These are phyloP conservation scores for Cenchrus fungigraminus DNA, from an alignment of 176 grass and related monocot species.

Conservation along the genomic window DNA sequence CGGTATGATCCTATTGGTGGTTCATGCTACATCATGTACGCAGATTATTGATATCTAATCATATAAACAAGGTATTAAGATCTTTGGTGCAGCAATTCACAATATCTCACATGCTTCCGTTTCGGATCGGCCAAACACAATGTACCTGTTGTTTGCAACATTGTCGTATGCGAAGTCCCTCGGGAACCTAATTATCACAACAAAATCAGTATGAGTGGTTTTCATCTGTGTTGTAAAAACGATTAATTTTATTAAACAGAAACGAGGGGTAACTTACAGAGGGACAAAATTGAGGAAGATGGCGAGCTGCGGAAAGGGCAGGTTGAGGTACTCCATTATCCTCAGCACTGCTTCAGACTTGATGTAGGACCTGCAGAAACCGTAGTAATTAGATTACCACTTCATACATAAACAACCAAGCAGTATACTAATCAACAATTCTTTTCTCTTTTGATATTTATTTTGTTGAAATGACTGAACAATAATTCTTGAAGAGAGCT, in stretches of 20 bases:
- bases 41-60: conserved; percentile 20
- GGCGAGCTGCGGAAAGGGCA: conserved; percentile 84
- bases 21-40: conserved; percentile 29
- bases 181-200: conserved; percentile 51
- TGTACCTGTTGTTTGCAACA: conserved; percentile 75
- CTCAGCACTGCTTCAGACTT: conserved; percentile 93
- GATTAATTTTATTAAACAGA: not conserved
- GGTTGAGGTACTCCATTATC: conserved; percentile 91
- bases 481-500: not conserved
- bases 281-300: conserved; percentile 66
- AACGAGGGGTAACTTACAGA: conserved; percentile 49
- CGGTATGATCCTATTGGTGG: not conserved
- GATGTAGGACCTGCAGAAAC: conserved; percentile 63
- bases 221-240: not conserved
- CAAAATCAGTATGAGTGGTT: conserved; percentile 9
- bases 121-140: conserved; percentile 73
- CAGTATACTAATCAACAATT: not conserved
- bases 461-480: too few species aligned
- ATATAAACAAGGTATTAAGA: conserved; percentile 8
- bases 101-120: conserved; percentile 83
- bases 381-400: not conserved
- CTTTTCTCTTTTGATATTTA: not conserved
- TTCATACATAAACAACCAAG: not conserved
- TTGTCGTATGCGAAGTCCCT: conserved; percentile 92
- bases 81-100: conserved; percentile 13